Evolutionary conservation across 2,329 filamentous ascomycete genomes (phyloP), one percentile per base, ranked within the genome.

Genomic region (Trichothecium roseum): DNA sequence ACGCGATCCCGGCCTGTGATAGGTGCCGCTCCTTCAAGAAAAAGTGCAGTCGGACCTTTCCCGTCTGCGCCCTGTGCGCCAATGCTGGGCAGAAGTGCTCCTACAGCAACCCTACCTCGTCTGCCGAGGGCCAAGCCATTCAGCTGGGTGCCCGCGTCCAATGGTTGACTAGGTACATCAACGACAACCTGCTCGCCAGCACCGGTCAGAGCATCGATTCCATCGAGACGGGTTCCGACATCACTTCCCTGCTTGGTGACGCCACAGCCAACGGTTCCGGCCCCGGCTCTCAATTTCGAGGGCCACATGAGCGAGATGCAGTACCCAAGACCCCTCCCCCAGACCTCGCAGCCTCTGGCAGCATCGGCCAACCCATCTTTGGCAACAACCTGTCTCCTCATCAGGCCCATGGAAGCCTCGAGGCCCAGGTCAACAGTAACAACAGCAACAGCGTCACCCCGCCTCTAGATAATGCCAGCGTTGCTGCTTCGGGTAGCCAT

Each of bases 11-110:
- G 35, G 54, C 61, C 10, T 66, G 63, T 42, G 58, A 63, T 35
- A 54, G 62, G 27, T 66, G 62, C 43, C 59, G 62, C 31, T 55
- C 50, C 41, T 61, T 64, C 45, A 66, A 66, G 48, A 66, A 66
- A 51, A 63, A 59, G 38, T 66, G 63, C 43, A 63, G 57, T 31
- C 53, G 60, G 27, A 62, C 59, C 1, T 56, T 57, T 41, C 62
- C 56, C 17, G 49, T 50, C 12, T 66, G 63, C 44, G 51, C 54
- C 4, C 50, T 62, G 2, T 65, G 62, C 41, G 51, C 53, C 32
- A 53, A 48, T 20, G 56, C 60, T 8, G 60, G 57, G 14, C 51
- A 60, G 30, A 51, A 52, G 24, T 66, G 63, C 45, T 62, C 51
- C 34, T 57, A 49, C 37, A 55, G 46, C 9, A 51, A 49, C 8